Base-by-base conservation (phyloP, 345 rosid species). In the Noccaea bulbosa region DNA sequence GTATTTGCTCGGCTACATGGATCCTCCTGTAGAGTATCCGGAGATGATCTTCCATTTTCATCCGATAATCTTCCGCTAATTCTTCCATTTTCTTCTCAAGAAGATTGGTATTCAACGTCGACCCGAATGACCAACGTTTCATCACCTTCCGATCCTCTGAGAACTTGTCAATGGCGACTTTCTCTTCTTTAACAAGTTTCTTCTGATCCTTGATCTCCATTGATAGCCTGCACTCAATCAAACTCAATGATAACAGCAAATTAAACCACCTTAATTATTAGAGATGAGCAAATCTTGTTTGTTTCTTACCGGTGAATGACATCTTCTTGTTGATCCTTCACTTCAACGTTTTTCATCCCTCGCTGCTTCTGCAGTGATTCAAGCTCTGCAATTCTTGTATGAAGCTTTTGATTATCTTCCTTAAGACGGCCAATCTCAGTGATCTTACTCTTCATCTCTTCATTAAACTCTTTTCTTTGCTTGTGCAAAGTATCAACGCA, bases 61-160 rank as follows among this genome's bases (percentile, higher is more conserved):
- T 83, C 9, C 80, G 69, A 72, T 82, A 88, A 65, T 80, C 87
- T 3, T 74, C 89, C 0, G 92, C 89, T 22, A 86, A 64, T 51
- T 86, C 93, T 45, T 85, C 90, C 76, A 90, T 82, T 77, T 84
- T 90, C 75, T 79, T 83, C 70, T 88, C 89, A 8, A 86, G 22
- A 1, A 65, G 10, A 68, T 35, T 54, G 20, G 63, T 65, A 49
- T 73, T 78, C 61, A 78, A 14, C 2, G 67, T 72, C 10, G 81
- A 77, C 48, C 82, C 91, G 7, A 58, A 8, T 3, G 86, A 84
- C 72, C 54, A 69, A 7, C 73, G 76, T 62, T 78, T 81, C 39
- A 39, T 7, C 41, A 50, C 65, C 69, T 71, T 81, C 0, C 3
- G 76, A 62, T 85, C 93, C 46, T 82, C 88, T 5, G 15, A 37